These are phyloP conservation scores for Euclidium syriacum DNA, from an alignment of 345 rosid species.

Conservation along the genomic window DNA sequence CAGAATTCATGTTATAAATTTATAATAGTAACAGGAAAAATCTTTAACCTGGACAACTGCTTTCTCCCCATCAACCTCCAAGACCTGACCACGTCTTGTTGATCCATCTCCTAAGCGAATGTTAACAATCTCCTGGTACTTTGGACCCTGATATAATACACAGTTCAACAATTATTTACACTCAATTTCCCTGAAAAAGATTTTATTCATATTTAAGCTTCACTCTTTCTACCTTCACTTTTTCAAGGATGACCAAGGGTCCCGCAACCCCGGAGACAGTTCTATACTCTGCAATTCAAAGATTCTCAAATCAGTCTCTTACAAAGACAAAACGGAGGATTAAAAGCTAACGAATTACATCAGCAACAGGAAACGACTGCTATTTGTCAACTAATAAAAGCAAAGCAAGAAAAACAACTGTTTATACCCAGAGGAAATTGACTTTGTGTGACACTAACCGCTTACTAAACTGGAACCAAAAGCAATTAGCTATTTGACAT, in stretches of 20 bases:
- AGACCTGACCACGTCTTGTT: constrained; percentile 89
- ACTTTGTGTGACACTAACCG: not conserved
- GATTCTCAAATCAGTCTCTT: constrained; percentile 14
- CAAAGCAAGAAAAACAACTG: not conserved
- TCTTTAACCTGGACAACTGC: constrained; percentile 85
- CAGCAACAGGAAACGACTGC: constrained; percentile 2
- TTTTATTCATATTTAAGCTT: not conserved
- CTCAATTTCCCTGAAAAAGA: not conserved
- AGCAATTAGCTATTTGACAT: not conserved
- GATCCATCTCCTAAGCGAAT: constrained; percentile 94
- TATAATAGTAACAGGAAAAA: not conserved
- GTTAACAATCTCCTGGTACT: constrained; percentile 97
- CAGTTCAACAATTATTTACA: not conserved
- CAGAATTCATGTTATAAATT: not conserved
- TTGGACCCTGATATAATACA: constrained; percentile 63
- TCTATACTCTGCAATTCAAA: constrained; percentile 68
- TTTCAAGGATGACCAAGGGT: constrained; percentile 91
- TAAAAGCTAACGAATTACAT: not conserved
- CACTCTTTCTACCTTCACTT: constrained; percentile 66
- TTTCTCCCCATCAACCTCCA: constrained; percentile 99
- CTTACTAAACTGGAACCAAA: not conserved
- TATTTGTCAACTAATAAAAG: not conserved
- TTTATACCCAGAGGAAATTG: not conserved
- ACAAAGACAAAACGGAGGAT: not conserved
- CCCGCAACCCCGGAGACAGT: constrained; percentile 99